Evolutionary conservation across 2,329 filamentous ascomycete genomes (phyloP).

Genomic region (Ceratocystis colombiana): DNA sequence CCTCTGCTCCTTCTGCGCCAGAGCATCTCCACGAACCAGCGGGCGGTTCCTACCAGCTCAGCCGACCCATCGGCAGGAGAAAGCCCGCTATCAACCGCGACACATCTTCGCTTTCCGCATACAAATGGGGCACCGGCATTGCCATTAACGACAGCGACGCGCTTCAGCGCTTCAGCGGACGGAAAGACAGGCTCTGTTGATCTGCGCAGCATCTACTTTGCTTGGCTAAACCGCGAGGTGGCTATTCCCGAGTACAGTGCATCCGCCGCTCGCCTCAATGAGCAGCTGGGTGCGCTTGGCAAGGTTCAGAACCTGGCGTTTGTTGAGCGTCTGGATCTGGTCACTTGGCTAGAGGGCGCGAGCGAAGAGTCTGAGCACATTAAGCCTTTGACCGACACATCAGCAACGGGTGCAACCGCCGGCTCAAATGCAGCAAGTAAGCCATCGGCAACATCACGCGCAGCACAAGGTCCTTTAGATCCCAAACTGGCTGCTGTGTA

Average conservation of each 20-base stretch:
- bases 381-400: slow-evolving; percentile 60
- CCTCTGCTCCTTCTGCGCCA: slow-evolving; percentile 74
- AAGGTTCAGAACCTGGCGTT: slow-evolving; percentile 82
- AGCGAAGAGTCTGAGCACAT: slow-evolving; percentile 90
- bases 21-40: slow-evolving; percentile 60
- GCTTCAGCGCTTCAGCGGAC: slow-evolving; percentile 65
- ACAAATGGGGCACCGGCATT: slow-evolving; percentile 46
- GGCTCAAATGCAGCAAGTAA: slow-evolving; percentile 35
- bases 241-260: slow-evolving; percentile 86
- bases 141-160: slow-evolving; percentile 63
- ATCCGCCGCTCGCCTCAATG: slow-evolving; percentile 68
- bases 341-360: slow-evolving; percentile 85
- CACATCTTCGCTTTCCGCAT: slow-evolving; percentile 62
- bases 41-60: slow-evolving; percentile 64
- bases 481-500: slow-evolving; percentile 80
- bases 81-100: slow-evolving; percentile 62
- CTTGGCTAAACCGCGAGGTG: slow-evolving; percentile 86
- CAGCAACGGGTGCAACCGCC: slow-evolving; percentile 33
- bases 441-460: slow-evolving; percentile 35
- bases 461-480: slow-evolving; percentile 60
- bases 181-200: slow-evolving; percentile 52
- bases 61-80: slow-evolving; percentile 52
- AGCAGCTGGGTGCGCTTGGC: slow-evolving; percentile 54
- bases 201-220: slow-evolving; percentile 89
- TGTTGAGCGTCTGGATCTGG: slow-evolving; percentile 80